Percentiles rank a stretch among this genome's conserved stretches.
Evolutionary conservation across 768 basidiomycete species (phyloP).

Genomic region (Rubroboletus pulcherrimus): DNA sequence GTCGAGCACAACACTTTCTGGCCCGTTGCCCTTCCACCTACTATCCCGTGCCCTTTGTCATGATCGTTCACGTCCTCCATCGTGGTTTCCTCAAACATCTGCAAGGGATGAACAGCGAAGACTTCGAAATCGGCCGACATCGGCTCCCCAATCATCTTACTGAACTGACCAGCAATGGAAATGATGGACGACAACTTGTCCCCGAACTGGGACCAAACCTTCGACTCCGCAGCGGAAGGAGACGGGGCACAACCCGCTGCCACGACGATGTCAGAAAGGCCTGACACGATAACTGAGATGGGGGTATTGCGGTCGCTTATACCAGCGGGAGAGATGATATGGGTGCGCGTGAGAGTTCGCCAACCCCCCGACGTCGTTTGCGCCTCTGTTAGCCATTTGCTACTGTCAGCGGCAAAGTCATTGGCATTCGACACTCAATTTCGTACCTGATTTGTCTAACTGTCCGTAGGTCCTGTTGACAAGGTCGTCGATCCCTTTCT

Average conservation of each 20-base stretch:
- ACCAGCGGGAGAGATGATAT: constrained; percentile 1
- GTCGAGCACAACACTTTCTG: constrained; percentile 11
- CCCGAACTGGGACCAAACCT: not conserved
- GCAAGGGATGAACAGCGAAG: not conserved
- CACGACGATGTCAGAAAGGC: constrained; percentile 3
- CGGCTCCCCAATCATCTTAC: constrained; percentile 6
- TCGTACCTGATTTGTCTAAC: constrained; percentile 5
- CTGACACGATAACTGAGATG: not conserved
- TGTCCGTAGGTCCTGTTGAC: constrained; percentile 6
- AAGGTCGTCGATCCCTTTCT: not conserved
- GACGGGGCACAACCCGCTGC: constrained; percentile 4
- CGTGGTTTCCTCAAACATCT: constrained; percentile 1
- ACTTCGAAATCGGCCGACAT: constrained; percentile 11
- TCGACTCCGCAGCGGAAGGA: not conserved
- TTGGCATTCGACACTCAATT: not conserved
- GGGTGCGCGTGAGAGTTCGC: constrained; percentile 11
- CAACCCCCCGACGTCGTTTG: constrained; percentile 11
- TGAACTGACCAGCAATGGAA: not conserved
- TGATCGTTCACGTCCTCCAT: constrained; percentile 6
- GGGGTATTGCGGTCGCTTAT: not conserved
- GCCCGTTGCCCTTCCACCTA: not conserved
- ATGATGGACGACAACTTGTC: constrained; percentile 1
- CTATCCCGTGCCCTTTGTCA: not conserved
- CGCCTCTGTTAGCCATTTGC: constrained; percentile 1
- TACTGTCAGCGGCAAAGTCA: not conserved